These are phyloP conservation scores for Daldinia sp. DNA, from an alignment of 2,329 filamentous ascomycete genomes.

Conservation along the genomic window DNA sequence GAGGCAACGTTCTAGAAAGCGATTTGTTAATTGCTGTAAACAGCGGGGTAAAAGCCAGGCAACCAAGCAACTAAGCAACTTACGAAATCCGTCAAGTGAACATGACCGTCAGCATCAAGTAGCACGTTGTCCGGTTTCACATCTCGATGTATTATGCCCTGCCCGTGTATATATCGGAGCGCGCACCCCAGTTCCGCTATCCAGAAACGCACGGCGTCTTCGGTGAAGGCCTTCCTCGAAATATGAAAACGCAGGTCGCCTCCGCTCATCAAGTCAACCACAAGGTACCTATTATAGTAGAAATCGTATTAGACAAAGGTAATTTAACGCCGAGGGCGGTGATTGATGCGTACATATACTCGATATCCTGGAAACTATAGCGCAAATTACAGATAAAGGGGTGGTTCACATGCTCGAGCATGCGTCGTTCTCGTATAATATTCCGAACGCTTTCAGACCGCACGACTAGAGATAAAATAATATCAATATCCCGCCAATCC, in stretches of 20 bases:
- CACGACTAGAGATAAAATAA: conserved; percentile 70
- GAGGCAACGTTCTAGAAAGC: conserved; percentile 88
- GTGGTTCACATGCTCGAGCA: conserved; percentile 98
- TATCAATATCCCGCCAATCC: conserved; percentile 32
- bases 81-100: conserved; percentile 98
- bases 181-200: conserved; percentile 94
- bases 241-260: conserved; percentile 98
- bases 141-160: conserved; percentile 90
- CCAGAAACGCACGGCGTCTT: conserved; percentile 97
- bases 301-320: conserved; percentile 38
- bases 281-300: conserved; percentile 83
- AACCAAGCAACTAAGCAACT: conserved; percentile 51
- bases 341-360: conserved; percentile 80
- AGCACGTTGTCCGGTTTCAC: conserved; percentile 93
- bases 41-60: neutral
- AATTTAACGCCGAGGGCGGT: neutral
- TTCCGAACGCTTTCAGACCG: conserved; percentile 97
- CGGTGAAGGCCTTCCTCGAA: conserved; percentile 95
- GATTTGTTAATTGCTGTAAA: conserved; percentile 46
- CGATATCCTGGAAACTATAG: conserved; percentile 98
- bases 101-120: conserved; percentile 87
- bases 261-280: conserved; percentile 97
- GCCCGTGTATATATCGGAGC: conserved; percentile 82
- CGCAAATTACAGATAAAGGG: conserved; percentile 98
- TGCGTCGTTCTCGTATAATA: conserved; percentile 95